phyloP scores from a whole-genome alignment of 345 rosid genomes.

The Rhodomyrtus tomentosa region DNA sequence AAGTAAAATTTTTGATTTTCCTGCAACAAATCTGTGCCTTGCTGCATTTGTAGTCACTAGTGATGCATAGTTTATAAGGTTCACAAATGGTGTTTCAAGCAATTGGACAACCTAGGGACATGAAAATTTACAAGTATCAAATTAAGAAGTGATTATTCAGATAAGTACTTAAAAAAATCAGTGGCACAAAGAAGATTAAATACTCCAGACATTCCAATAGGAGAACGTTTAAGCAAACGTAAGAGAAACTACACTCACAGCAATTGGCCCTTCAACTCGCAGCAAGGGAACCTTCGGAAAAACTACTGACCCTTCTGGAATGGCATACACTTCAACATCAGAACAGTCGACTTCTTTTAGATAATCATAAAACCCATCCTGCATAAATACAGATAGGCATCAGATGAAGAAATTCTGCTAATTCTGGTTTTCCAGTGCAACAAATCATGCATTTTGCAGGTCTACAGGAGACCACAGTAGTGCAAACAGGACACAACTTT shows the following conservation, averaged over 20 bases:
- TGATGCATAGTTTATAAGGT: constrained; percentile 81
- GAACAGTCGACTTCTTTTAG: constrained; percentile 84
- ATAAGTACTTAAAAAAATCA: not conserved
- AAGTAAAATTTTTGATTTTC: constrained; percentile 69
- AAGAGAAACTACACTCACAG: constrained; percentile 43
- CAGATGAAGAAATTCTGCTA: not conserved
- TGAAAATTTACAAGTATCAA: not conserved
- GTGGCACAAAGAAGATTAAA: not conserved
- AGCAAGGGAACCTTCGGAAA: constrained; percentile 93
- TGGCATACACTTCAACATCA: constrained; percentile 77
- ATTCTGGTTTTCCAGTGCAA: not conserved
- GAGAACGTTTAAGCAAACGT: not conserved
- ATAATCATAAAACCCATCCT: constrained; percentile 78
- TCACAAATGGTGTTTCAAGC: constrained; percentile 88
- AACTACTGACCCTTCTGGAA: constrained; percentile 81
- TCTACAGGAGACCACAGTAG: not conserved
- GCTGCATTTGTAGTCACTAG: constrained; percentile 95
- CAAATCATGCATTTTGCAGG: not conserved
- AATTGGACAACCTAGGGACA: constrained; percentile 70
- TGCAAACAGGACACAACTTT: not conserved
- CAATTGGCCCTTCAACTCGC: constrained; percentile 89
- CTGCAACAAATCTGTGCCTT: constrained; percentile 88
- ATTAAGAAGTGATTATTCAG: not conserved
- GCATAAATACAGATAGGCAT: not conserved
- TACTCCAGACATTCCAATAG: not conserved